Evolutionary conservation across 78 protist species (phyloP), one percentile per base, ranked within the genome.

Genomic region (Planoprotostelium fungivorum): DNA sequence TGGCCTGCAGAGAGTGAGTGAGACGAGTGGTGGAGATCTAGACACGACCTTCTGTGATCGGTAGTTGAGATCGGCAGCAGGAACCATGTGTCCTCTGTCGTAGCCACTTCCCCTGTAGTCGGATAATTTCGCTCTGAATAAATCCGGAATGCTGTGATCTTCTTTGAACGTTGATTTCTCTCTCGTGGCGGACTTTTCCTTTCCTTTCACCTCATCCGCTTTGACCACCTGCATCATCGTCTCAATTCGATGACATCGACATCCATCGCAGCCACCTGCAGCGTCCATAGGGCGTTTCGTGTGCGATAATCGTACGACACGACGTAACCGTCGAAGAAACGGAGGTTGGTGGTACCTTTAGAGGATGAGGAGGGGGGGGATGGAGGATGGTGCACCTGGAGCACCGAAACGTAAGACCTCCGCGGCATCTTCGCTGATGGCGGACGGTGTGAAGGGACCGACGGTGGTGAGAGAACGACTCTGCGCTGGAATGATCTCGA

Each of bases 71-170:
- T 88, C 90, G 31, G 86, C 86, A 23, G 90, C 90, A 36, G 90
- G 85, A 28, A 84, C 86, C 34, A 88, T 83, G 63, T 88, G 90
- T 0, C 90, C 90, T 9, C 90, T 9, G 86, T 88, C 90, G 63
- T 35, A 88, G 86, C 90, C 90, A 9, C 34, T 9, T 23, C 63
- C 63, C 34, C 51, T 29, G 34, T 86, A 86, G 88, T 86, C 88
- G 28, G 38, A 23, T 16, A 86, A 38, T 23, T n/a, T 1, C 34
- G 88, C 0, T 1, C 87, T 28, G 37, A 85, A 85, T 36, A 34
- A 28, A 1, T 25, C 36, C 37, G 87, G 87, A 29, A n/a, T 5
- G 25, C 37, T 25, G 16, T 0, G 10, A 34, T 85, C 87, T 34
- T 85, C 87, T 1, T 25, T 1, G 1, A 85, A 86, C 63, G 0